A percentile compares a stretch with the other conserved stretches of the same genome.
Evolutionary conservation across 768 basidiomycete species (phyloP).

Genomic region (Roridomyces roridus): DNA sequence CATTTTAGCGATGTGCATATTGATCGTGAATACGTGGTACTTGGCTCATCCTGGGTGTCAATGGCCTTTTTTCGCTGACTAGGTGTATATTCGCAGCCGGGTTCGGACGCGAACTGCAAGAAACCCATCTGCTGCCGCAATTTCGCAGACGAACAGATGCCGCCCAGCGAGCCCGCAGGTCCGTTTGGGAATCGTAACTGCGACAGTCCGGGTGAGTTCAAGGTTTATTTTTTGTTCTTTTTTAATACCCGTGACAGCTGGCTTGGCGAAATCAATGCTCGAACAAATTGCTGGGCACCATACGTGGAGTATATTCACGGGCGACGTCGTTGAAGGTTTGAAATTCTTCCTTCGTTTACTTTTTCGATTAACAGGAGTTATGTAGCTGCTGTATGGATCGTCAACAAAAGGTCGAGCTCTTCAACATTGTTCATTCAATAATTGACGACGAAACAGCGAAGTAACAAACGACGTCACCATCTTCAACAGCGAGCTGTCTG

Average conservation of each 20-base stretch:
- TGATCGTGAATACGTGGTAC: conserved; percentile 60
- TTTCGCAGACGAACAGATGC: conserved; percentile 45
- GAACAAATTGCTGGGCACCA: conserved; percentile 44
- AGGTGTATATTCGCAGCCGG: conserved; percentile 52
- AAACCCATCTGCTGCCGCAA: conserved; percentile 68
- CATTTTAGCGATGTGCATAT: conserved; percentile 73
- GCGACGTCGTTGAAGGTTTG: conserved; percentile 68
- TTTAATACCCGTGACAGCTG: conserved; percentile 1
- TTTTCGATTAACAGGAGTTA: background rate
- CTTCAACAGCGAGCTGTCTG: conserved; percentile 54
- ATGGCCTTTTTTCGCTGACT: too few relatives aligned
- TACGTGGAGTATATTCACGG: conserved; percentile 65
- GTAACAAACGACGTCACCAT: conserved; percentile 49
- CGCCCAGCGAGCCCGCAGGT: conserved; percentile 51
- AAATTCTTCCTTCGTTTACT: background rate
- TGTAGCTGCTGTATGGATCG: conserved; percentile 57
- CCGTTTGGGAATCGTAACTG: conserved; percentile 56
- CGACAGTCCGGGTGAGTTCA: conserved; percentile 49
- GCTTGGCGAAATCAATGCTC: conserved; percentile 57
- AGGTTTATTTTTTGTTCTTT: background rate
- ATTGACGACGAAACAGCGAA: conserved; percentile 35
- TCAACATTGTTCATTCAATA: background rate
- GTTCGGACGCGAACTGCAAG: conserved; percentile 62
- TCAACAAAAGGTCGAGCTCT: conserved; percentile 43
- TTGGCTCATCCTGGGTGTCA: too few relatives aligned